Conservation (phyloP, 2,329 filamentous ascomycete species). For the Monosporascus sp. region DNA sequence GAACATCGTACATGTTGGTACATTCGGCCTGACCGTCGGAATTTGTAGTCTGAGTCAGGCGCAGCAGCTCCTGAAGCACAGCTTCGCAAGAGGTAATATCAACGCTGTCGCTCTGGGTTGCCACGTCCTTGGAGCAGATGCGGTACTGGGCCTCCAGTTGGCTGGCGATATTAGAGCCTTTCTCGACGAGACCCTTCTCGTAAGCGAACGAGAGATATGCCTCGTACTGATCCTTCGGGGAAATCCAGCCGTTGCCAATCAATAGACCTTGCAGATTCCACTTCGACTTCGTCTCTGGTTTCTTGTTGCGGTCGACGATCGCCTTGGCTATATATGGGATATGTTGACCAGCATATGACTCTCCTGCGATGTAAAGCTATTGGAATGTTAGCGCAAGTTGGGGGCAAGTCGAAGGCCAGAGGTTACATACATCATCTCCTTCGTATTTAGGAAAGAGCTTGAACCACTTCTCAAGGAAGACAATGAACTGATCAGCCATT, state of each 20-base stretch:
- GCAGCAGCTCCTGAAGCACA: slow-evolving; percentile 69
- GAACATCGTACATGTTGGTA: slow-evolving; percentile 95
- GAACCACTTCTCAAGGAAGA: slow-evolving; percentile 90
- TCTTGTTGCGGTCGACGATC: slow-evolving; percentile 81
- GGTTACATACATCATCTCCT: slow-evolving; percentile 73
- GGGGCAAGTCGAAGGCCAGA: background rate
- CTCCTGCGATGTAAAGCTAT: slow-evolving; percentile 88
- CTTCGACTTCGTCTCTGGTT: slow-evolving; percentile 36
- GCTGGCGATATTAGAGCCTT: slow-evolving; percentile 58
- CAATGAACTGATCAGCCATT: slow-evolving; percentile 85
- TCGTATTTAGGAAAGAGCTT: slow-evolving; percentile 85
- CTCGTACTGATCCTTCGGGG: slow-evolving; percentile 82
- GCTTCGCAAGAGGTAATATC: slow-evolving; percentile 68
- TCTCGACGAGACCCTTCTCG: slow-evolving; percentile 65
- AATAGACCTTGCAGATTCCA: slow-evolving; percentile 84
- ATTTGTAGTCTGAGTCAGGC: slow-evolving; percentile 50
- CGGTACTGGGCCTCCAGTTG: slow-evolving; percentile 64
- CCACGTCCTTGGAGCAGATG: slow-evolving; percentile 61
- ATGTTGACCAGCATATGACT: slow-evolving; percentile 95
- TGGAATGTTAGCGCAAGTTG: slow-evolving; percentile 2
- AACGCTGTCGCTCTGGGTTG: slow-evolving; percentile 51
- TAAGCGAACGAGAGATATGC: slow-evolving; percentile 80
- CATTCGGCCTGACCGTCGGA: slow-evolving; percentile 55
- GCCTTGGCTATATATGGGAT: slow-evolving; percentile 95
- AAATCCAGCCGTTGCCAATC: slow-evolving; percentile 98